Conservation (phyloP, 2,329 filamentous ascomycete species). For the Botrytis byssoidea region DNA sequence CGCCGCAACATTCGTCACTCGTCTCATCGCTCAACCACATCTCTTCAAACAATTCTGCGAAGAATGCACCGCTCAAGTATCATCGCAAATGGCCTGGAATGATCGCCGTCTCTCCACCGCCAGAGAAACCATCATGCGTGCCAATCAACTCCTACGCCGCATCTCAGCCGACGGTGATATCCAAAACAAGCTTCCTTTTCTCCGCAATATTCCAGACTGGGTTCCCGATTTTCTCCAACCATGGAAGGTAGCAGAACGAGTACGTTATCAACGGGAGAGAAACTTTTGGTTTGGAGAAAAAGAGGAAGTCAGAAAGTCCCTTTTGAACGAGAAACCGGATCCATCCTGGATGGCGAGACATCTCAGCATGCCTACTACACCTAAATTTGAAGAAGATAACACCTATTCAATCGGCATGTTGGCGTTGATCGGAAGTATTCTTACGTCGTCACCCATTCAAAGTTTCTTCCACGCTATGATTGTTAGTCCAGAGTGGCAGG, state of each 20-base stretch:
- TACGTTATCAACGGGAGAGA: slow-evolving; percentile 18
- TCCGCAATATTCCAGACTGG: slow-evolving; percentile 23
- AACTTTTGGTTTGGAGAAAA: slow-evolving; percentile 26
- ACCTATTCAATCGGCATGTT: slow-evolving; percentile 19
- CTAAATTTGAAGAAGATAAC: slow-evolving; percentile 7
- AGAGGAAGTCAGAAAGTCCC: slow-evolving; percentile 12
- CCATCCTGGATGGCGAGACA: slow-evolving; percentile 11
- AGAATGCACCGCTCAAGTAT: slow-evolving; percentile 21
- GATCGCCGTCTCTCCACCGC: slow-evolving; percentile 19
- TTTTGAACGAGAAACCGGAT: slow-evolving; percentile 1
- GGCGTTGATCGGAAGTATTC: slow-evolving; percentile 16
- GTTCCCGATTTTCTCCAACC: slow-evolving; percentile 24
- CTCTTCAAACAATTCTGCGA: slow-evolving; percentile 25
- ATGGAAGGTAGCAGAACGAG: slow-evolving; percentile 21
- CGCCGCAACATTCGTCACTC: slow-evolving; percentile 18
- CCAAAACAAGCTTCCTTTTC: slow-evolving; percentile 25
- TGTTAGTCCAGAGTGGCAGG: slow-evolving; percentile 26
- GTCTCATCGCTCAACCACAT: slow-evolving; percentile 18
- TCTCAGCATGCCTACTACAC: not conserved
- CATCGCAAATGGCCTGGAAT: slow-evolving; percentile 23
- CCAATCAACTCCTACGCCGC: slow-evolving; percentile 22
- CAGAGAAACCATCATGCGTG: slow-evolving; percentile 21
- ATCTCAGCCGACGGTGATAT: slow-evolving; percentile 21
- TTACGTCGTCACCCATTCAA: slow-evolving; percentile 37
- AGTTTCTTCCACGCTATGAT: slow-evolving; percentile 34